Base-by-base conservation (phyloP, 768 basidiomycete genomes). In the Mycena maculata region DNA sequence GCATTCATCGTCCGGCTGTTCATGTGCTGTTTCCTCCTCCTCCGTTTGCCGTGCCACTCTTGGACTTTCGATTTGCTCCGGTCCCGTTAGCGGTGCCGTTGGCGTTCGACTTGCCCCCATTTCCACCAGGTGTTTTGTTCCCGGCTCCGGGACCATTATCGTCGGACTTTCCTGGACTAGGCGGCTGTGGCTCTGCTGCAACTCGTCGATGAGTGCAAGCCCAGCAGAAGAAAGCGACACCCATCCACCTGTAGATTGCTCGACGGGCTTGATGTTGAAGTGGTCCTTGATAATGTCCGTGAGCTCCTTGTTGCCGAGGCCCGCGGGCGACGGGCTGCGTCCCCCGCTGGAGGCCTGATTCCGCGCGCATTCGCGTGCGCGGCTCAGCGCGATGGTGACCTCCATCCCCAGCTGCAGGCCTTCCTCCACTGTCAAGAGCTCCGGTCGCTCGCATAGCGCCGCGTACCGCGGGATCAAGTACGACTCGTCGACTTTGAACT, bases 391-490 rank as follows among this genome's bases (percentile, higher is more conserved):
- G 8, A 90, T 74, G 0, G 87, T 78, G 0, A 85, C 86, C 10
- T 87, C 84, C 69, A 88, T 74, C 0, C 89, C 88, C 22, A 94
- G 77, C 25, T 75, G 74, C n/a, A 76, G 74, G 5, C 85, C 87
- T 60, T 93, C 93, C 8, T 85, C 82, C 7, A 87, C 73, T 0
- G 82, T 81, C 7, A 91, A 79, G 0, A 88, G 83, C 0, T 80
- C 82, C 1, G 82, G 79, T 11, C 90, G 84, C 8, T 78, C 76
- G 53, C 87, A 87, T 0, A 93, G 80, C 0, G 82, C 75, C 1
- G 84, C 79, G 59, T 90, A 92, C 0, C 89, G 83, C 0, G 87
- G 86, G 13, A 87, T 75, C 4, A 92, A 78, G 31, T 87, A 78
- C 3, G 79, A 74, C 5, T 75, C 74, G 69, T 87, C 81, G 52